Base-by-base conservation (phyloP, 2,329 filamentous ascomycete genomes). In the Claviceps sp. region DNA sequence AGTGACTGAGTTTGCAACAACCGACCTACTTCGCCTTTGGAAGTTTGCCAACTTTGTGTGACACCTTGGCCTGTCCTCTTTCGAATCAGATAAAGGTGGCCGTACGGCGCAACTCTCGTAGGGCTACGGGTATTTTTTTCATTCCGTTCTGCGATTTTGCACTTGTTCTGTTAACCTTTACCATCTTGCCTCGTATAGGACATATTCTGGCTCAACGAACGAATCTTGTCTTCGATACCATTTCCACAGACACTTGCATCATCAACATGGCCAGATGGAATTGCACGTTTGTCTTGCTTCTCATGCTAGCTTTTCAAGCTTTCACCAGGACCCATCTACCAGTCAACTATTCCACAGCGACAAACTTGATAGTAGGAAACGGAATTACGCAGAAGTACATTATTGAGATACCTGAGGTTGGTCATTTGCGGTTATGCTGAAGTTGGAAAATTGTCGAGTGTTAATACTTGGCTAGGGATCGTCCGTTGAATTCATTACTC, bases 361-460 rank as follows among this genome's bases (percentile, higher is more conserved):
- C 14, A 26, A n/a, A 46, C 16, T 24, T 3, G 5, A 41, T 30
- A 13, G 13, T 37, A 20, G 52, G 47, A 14, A 54, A 48, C 42
- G 54, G 50, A 30, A 49, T 57, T 1, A 59, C 57, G 34, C 59
- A 59, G 16, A 61, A 58, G 52, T 62, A 60, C 51, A 61, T 62
- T 22, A 48, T 62, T 24, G 60, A 63, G 47, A 48, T 57, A 16
- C 50, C 55, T 22, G 47, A 55, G 50, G 59, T 57, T 22, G 26
- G 18, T 45, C 30, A 47, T 47, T 48, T 40, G 18, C 22, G 37
- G 18, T 47, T 22, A 34, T 30, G 22, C 37, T 24, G 8, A 9
- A 3, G 24, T 26, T 41, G 22, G 6, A 9, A 42, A 37, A 48
- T 20, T 16, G 16, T 41, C 16, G 41, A 50, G 22, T 47, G 13